Evolutionary conservation across 257 asterid species (phyloP).

Genomic region (Penstemon davidsonii): DNA sequence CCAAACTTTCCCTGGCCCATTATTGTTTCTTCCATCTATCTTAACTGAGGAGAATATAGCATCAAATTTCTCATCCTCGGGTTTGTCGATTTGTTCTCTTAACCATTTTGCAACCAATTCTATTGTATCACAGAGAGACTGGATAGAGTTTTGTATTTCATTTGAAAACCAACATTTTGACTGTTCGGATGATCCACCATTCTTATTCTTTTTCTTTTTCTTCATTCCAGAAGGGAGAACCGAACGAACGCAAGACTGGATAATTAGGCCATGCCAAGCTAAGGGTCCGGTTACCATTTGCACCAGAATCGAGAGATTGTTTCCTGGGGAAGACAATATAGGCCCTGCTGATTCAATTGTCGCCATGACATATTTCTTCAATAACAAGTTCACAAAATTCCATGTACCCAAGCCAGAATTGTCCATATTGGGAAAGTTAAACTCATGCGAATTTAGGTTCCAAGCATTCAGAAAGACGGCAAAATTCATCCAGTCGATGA

Average conservation of each 20-base stretch:
- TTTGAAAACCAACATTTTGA: slow-evolving; percentile 40
- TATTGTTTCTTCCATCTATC: slow-evolving; percentile 19
- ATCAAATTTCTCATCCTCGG: slow-evolving; percentile 49
- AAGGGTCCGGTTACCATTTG: slow-evolving; percentile 83
- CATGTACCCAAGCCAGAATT: slow-evolving; percentile 44
- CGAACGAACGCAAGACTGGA: slow-evolving; percentile 70
- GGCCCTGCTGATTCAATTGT: slow-evolving; percentile 56
- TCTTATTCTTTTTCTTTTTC: slow-evolving; percentile 60
- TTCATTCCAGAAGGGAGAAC: slow-evolving; percentile 72
- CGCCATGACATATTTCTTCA: slow-evolving; percentile 52
- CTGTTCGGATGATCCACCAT: slow-evolving; percentile 57
- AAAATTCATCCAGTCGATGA: slow-evolving; percentile 82
- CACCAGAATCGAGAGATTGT: slow-evolving; percentile 56
- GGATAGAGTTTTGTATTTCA: slow-evolving; percentile 61
- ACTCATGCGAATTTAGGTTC: slow-evolving; percentile 66
- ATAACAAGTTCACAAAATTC: slow-evolving; percentile 64
- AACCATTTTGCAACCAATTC: slow-evolving; percentile 63
- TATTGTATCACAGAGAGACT: slow-evolving; percentile 54
- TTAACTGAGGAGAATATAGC: slow-evolving; percentile 50
- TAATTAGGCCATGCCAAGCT: slow-evolving; percentile 80
- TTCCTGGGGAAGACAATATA: slow-evolving; percentile 63
- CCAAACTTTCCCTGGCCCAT: slow-evolving; percentile 72
- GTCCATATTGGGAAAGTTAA: slow-evolving; percentile 36
- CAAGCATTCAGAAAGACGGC: slow-evolving; percentile 82
- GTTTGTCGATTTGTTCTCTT: slow-evolving; percentile 52